Percentiles rank a stretch among this genome's conserved stretches.
phyloP scores from a whole-genome alignment of 2,329 filamentous ascomycete species.

The Diaporthe citrichinensis region DNA sequence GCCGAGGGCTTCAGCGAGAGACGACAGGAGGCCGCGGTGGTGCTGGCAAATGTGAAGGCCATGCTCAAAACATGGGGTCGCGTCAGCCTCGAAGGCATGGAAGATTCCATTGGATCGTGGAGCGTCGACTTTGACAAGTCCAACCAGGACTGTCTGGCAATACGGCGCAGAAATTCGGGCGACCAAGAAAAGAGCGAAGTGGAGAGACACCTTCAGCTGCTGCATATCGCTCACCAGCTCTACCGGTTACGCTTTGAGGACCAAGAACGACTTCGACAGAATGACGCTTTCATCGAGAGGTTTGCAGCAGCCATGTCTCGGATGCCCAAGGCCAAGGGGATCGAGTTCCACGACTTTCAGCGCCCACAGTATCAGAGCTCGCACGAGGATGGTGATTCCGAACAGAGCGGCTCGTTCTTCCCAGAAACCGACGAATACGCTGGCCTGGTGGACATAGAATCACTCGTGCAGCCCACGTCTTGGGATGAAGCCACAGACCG shows the following conservation, averaged over 20 bases:
- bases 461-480: slow-evolving; percentile 37
- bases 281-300: slow-evolving; percentile 25
- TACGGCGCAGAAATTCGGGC: slow-evolving; percentile 18
- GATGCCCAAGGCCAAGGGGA: slow-evolving; percentile 29
- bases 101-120: neutral
- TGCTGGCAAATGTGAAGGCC: slow-evolving; percentile 27
- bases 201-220: neutral
- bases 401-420: neutral
- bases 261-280: slow-evolving; percentile 27
- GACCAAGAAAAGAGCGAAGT: slow-evolving; percentile 1
- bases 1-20: neutral
- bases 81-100: neutral
- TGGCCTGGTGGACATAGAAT: slow-evolving; percentile 31
- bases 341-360: slow-evolving; percentile 37
- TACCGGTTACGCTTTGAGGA: slow-evolving; percentile 31
- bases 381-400: neutral
- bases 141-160: slow-evolving; percentile 10
- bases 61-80: slow-evolving; percentile 29
- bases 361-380: too few species aligned
- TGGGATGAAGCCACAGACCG: slow-evolving; percentile 16
- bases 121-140: slow-evolving; percentile 13
- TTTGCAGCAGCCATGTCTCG: slow-evolving; percentile 32
- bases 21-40: neutral
- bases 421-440: neutral
- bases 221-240: slow-evolving; percentile 28